Conservation (phyloP, 305 asterid genomes). For the Fraxinus dipetala region DNA sequence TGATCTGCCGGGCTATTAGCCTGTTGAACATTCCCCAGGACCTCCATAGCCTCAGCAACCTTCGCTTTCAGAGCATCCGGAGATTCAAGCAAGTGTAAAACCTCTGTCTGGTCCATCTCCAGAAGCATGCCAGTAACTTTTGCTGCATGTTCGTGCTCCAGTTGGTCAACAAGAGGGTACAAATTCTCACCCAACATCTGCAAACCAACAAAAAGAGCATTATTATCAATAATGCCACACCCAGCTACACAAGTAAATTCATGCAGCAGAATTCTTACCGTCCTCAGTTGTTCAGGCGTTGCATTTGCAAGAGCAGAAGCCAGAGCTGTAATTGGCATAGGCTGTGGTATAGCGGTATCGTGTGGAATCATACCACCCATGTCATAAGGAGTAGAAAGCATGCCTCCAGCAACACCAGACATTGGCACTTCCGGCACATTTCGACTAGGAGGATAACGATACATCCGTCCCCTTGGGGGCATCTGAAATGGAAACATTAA, state of each 20-base stretch:
- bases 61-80: conserved; percentile 50
- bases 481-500: conserved; percentile 20
- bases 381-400: conserved; percentile 37
- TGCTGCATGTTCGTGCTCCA: conserved; percentile 51
- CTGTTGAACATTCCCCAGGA: conserved; percentile 39
- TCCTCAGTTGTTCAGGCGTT: conserved; percentile 43
- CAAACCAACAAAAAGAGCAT: neutral
- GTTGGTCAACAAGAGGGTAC: conserved; percentile 49
- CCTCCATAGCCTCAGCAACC: conserved; percentile 53
- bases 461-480: conserved; percentile 44
- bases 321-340: conserved; percentile 41
- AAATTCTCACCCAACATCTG: conserved; percentile 55
- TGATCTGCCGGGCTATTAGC: conserved; percentile 35
- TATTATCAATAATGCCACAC: neutral
- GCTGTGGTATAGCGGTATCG: conserved; percentile 33
- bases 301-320: conserved; percentile 51
- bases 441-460: conserved; percentile 36
- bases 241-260: neutral
- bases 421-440: conserved; percentile 32
- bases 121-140: conserved; percentile 54
- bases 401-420: conserved; percentile 39
- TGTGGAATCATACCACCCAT: conserved; percentile 40
- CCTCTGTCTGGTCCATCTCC: conserved; percentile 56
- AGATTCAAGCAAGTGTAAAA: conserved; percentile 46
- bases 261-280: conserved; percentile 21